Evolutionary conservation across 495 filamentous ascomycete genomes (phyloP).

Genomic region (Podospora appendiculata): DNA sequence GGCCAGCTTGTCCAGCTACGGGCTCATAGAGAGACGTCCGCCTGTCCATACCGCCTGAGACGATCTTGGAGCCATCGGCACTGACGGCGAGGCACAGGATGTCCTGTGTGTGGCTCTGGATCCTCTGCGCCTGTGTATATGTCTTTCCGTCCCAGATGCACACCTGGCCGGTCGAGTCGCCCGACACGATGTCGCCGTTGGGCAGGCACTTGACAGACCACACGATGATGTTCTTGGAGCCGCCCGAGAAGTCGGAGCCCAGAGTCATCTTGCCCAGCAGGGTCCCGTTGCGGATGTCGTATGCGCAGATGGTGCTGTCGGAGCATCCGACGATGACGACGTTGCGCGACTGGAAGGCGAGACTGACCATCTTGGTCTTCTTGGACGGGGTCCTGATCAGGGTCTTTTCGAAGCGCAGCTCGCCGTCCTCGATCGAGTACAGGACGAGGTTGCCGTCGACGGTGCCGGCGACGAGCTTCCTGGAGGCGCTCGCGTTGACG

Average conservation of each 20-base stretch:
- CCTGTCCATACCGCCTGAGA: conserved; percentile 88
- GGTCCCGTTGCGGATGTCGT: conserved; percentile 72
- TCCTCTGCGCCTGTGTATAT: conserved; percentile 75
- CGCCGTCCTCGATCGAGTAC: conserved; percentile 74
- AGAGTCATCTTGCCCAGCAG: conserved; percentile 74
- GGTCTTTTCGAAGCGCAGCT: conserved; percentile 62
- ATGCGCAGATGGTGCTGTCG: conserved; percentile 84
- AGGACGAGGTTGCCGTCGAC: conserved; percentile 85
- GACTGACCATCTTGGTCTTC: conserved; percentile 77
- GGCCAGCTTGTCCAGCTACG: conserved; percentile 45
- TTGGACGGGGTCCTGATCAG: conserved; percentile 68
- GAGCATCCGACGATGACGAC: conserved; percentile 83
- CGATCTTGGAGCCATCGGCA: conserved; percentile 71
- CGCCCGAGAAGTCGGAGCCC: conserved; percentile 64
- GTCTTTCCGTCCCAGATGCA: conserved; percentile 90
- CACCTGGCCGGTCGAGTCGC: conserved; percentile 87
- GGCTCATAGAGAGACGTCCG: conserved; percentile 72
- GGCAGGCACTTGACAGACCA: conserved; percentile 86
- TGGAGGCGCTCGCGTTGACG: conserved; percentile 1
- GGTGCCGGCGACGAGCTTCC: conserved; percentile 76
- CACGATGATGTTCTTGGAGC: conserved; percentile 77
- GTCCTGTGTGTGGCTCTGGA: conserved; percentile 84
- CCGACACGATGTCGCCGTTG: conserved; percentile 86
- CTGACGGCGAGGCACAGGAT: conserved; percentile 75
- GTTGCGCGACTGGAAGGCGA: conserved; percentile 78